phyloP scores from a whole-genome alignment of 176 grass and related monocot genomes.

The Stipa capillata region DNA sequence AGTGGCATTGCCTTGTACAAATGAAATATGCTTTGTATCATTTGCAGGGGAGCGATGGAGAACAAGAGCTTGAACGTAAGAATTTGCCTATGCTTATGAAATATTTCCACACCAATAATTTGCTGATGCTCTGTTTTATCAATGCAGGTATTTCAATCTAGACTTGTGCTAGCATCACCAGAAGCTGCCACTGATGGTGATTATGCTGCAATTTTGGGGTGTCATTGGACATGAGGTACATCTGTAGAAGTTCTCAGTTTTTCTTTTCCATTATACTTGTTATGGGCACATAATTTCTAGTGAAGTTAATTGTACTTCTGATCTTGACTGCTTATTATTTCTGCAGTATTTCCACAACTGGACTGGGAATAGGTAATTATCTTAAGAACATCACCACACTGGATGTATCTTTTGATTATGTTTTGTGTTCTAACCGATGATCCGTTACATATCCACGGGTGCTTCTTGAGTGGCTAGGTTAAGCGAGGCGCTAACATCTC shows the following conservation, averaged over 20 bases:
- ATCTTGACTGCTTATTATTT: slow-evolving; percentile 20
- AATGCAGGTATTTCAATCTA: slow-evolving; percentile 95
- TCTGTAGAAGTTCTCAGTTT: neutral
- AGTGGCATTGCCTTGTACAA: neutral
- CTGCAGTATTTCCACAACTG: slow-evolving; percentile 99
- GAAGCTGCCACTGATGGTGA: slow-evolving; percentile 96
- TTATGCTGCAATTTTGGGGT: slow-evolving; percentile 95
- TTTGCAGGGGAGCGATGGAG: slow-evolving; percentile 96
- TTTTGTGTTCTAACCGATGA: neutral
- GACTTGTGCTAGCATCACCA: slow-evolving; percentile 94
- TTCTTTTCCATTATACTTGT: slow-evolving; percentile 4
- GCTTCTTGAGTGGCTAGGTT: too few species aligned
- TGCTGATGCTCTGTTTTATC: slow-evolving; percentile 29
- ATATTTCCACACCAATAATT: neutral
- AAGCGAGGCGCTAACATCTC: too few species aligned
- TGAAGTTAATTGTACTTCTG: slow-evolving; percentile 7
- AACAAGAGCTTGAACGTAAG: slow-evolving; percentile 98
- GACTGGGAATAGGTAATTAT: slow-evolving; percentile 86
- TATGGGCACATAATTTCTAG: neutral
- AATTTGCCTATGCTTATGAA: slow-evolving; percentile 13
- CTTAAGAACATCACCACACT: neutral
- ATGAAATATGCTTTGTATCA: slow-evolving; percentile 15
- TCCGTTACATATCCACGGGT: too few species aligned
- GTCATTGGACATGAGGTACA: slow-evolving; percentile 93
- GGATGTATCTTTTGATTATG: neutral